These are phyloP conservation scores for Populus hybrid DNA, from an alignment of 441 rosid species.

Conservation along the genomic window DNA sequence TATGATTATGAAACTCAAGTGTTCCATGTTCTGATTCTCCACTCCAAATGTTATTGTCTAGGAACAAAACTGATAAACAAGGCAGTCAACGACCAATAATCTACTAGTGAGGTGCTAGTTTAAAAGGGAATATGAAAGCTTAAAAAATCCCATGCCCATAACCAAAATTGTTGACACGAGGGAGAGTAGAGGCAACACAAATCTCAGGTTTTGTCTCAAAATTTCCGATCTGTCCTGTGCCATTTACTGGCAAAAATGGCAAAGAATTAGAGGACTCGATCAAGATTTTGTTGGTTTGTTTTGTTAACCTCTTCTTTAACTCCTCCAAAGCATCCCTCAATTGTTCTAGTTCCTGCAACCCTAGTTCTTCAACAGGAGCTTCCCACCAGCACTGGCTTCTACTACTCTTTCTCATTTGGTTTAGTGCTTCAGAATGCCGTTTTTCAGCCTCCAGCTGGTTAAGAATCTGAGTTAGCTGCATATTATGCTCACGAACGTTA, in stretches of 20 bases:
- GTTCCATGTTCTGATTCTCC: not conserved
- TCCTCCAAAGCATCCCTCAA: slow-evolving; percentile 16
- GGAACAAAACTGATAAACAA: not conserved
- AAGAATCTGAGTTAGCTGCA: slow-evolving; percentile 21
- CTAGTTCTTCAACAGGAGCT: slow-evolving; percentile 37
- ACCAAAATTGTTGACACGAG: slow-evolving; percentile 14
- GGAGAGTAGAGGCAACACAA: not conserved
- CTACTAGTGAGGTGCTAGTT: slow-evolving; percentile 18
- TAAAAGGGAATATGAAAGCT: not conserved
- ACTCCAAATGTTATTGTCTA: not conserved
- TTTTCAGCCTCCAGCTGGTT: slow-evolving; percentile 34
- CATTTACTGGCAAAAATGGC: slow-evolving; percentile 13
- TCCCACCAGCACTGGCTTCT: slow-evolving; percentile 43
- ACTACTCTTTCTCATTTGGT: slow-evolving; percentile 24
- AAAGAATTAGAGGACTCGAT: slow-evolving; percentile 12
- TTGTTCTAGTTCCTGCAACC: slow-evolving; percentile 25
- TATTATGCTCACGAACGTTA: slow-evolving; percentile 31
- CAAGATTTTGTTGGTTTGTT: slow-evolving; percentile 5
- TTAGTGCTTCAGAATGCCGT: slow-evolving; percentile 32
- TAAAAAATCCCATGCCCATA: slow-evolving; percentile 18
- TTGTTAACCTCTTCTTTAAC: slow-evolving; percentile 25
- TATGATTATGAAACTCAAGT: not conserved
- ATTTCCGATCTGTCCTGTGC: not conserved
- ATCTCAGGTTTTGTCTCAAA: slow-evolving; percentile 14
- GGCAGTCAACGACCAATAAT: not conserved